Base-by-base conservation (phyloP, 352 stramenopile genomes). In the Pythium vanterpoolii region DNA sequence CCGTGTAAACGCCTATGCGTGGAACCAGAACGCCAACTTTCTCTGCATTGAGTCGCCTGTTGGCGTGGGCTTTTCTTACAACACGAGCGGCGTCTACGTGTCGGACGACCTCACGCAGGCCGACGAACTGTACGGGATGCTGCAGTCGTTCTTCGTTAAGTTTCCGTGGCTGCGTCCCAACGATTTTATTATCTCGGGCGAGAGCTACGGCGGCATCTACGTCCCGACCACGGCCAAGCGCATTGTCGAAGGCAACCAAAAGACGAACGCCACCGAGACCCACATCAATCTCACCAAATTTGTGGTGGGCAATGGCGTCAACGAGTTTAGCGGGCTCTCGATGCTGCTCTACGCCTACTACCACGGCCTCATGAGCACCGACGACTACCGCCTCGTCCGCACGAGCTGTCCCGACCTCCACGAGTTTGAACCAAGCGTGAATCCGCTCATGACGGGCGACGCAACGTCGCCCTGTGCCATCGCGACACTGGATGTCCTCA, bases 281-380 rank as follows among this genome's bases (percentile, higher is more conserved):
- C 60, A 52, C 13, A 83, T 96, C 59, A 82, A 89, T 30, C 66
- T 98, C 23, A 89, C 87, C 63, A 95, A 95, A 55, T 95, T 97
- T 54, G 89, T 93, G 11, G 86, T 97, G 38, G 75, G 77, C 38
- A 83, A 87, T 36, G 80, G 79, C 40, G 72, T 87, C 34, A 88
- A 89, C 65, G 80, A 89, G 56, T 86, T 75, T 45, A 51, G 69
- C 36, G 71, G 70, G 26, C 66, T 89, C 11, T 86, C 84, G 9
- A 74, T 75, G 21, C 61, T 90, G 13, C 68, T 90, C 38, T 93
- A 86, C 62, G 79, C 83, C 27, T 93, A 94, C 65, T 89, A 85
- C 46, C 86, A 95, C 63, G 82, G 83, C 7, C 52, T 94, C 11
- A n/a, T 93, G 28, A 83, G 77, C 56, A 87, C 76, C 5, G 79